Evolutionary conservation across 371 early-diverging fungal genomes (phyloP).

Genomic region (Mortierella sp.): DNA sequence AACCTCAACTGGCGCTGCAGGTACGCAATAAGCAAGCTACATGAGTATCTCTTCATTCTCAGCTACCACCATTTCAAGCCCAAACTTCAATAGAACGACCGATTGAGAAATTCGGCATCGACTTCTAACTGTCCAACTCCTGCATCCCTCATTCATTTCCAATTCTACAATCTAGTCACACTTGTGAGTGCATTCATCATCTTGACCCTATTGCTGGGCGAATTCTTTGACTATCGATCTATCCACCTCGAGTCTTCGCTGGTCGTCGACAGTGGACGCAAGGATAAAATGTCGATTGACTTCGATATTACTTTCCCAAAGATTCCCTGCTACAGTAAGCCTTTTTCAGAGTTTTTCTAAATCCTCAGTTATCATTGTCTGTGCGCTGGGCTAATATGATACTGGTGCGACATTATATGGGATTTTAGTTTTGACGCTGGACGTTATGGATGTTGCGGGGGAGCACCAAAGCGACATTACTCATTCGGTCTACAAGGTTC

Average conservation of each 20-base stretch:
- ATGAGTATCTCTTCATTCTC: neutral
- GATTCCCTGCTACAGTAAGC: conserved; percentile 89
- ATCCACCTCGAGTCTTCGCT: conserved; percentile 79
- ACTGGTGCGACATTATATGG: neutral
- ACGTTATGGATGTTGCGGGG: conserved; percentile 96
- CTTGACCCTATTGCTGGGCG: conserved; percentile 79
- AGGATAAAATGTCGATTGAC: conserved; percentile 90
- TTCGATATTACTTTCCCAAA: conserved; percentile 92
- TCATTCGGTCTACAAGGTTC: conserved; percentile 85
- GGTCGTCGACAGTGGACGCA: conserved; percentile 87
- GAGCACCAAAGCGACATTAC: conserved; percentile 88
- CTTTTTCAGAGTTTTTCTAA: neutral
- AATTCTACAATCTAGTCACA: conserved; percentile 72
- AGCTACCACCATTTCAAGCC: neutral
- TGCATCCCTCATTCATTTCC: neutral
- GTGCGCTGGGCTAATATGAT: neutral
- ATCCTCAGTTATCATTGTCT: neutral
- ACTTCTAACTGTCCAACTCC: neutral
- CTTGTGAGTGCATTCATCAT: conserved; percentile 83
- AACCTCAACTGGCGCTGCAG: conserved; percentile 87
- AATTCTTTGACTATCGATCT: conserved; percentile 84
- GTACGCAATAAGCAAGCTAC: conserved; percentile 57
- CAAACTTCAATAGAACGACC: neutral
- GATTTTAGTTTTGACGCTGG: conserved; percentile 81
- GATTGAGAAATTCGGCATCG: no score